These are phyloP conservation scores for Ogataea ramenticola DNA, from an alignment of 805 yeast genomes.

Conservation along the genomic window DNA sequence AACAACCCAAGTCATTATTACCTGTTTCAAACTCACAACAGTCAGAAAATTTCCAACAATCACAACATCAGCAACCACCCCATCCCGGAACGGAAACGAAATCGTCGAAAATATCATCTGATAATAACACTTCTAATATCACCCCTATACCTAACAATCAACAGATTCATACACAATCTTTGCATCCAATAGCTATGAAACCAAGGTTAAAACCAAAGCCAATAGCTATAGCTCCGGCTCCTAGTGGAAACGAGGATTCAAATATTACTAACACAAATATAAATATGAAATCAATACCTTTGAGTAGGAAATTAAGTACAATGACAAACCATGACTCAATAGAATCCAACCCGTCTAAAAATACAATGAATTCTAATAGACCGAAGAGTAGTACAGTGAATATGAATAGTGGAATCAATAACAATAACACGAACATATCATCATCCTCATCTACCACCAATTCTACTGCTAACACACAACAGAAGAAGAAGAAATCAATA, in stretches of 20 bases:
- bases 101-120: not conserved
- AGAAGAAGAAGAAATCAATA: conserved; percentile 7
- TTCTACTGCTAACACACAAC: not conserved
- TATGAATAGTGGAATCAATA: conserved; percentile 28
- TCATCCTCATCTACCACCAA: conserved; percentile 3
- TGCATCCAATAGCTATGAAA: conserved; percentile 24
- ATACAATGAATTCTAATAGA: not conserved
- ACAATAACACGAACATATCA: conserved; percentile 9
- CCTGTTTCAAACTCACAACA: not conserved
- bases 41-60: not conserved
- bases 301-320: conserved; percentile 11
- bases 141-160: not conserved
- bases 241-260: not conserved
- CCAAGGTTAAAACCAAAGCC: conserved; percentile 20
- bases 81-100: too few relatives aligned
- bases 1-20: too few relatives aligned
- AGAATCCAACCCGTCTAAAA: conserved; percentile 7
- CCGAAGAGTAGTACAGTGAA: conserved; percentile 23
- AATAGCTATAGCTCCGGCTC: conserved; percentile 15
- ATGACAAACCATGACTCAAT: conserved; percentile 17
- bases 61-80: not conserved
- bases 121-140: not conserved
- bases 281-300: conserved; percentile 2
- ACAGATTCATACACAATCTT: conserved; percentile 8
- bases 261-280: conserved; percentile 1